Evolutionary conservation across 1,284 basidiomycete genomes (phyloP).

Genomic region (Neonothopanus nambi): DNA sequence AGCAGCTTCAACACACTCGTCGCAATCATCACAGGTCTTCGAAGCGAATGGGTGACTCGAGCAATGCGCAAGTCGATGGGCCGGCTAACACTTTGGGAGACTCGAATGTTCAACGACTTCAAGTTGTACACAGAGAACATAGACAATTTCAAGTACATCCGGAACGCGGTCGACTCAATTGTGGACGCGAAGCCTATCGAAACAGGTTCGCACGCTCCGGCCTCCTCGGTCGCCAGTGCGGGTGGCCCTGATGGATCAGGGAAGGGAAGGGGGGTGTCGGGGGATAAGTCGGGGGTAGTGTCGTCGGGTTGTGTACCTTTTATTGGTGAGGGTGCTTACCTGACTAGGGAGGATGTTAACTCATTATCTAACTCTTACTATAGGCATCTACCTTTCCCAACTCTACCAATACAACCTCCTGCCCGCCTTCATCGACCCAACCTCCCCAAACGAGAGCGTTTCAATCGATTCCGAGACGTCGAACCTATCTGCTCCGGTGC

Average conservation of each 20-base stretch:
- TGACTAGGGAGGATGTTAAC: neutral
- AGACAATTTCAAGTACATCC: slow-evolving; percentile 78
- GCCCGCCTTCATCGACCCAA: slow-evolving; percentile 83
- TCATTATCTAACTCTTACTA: slow-evolving; percentile 7
- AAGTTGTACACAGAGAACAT: slow-evolving; percentile 66
- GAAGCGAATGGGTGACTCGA: slow-evolving; percentile 68
- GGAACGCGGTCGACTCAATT: slow-evolving; percentile 63
- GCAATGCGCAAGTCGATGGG: slow-evolving; percentile 72
- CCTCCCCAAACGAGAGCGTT: slow-evolving; percentile 68
- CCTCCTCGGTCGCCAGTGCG: slow-evolving; percentile 44
- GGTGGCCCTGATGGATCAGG: slow-evolving; percentile 35
- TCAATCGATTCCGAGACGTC: slow-evolving; percentile 62
- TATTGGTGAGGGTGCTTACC: slow-evolving; percentile 61
- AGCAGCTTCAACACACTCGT: slow-evolving; percentile 83
- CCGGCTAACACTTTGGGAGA: slow-evolving; percentile 72
- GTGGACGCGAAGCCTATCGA: slow-evolving; percentile 63
- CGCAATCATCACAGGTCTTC: slow-evolving; percentile 80
- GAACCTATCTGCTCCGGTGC: slow-evolving; percentile 64
- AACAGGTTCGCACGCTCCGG: slow-evolving; percentile 44
- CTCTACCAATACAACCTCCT: slow-evolving; percentile 65
- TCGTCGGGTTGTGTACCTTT: slow-evolving; percentile 72
- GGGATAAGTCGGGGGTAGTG: slow-evolving; percentile 37
- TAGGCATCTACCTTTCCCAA: slow-evolving; percentile 79
- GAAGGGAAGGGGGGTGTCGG: slow-evolving; percentile 40
- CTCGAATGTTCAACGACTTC: slow-evolving; percentile 75